Evolutionary conservation across 1,284 basidiomycete species (phyloP), one percentile per base, ranked within the genome.

Genomic region (Lentinula novae-zelandiae): DNA sequence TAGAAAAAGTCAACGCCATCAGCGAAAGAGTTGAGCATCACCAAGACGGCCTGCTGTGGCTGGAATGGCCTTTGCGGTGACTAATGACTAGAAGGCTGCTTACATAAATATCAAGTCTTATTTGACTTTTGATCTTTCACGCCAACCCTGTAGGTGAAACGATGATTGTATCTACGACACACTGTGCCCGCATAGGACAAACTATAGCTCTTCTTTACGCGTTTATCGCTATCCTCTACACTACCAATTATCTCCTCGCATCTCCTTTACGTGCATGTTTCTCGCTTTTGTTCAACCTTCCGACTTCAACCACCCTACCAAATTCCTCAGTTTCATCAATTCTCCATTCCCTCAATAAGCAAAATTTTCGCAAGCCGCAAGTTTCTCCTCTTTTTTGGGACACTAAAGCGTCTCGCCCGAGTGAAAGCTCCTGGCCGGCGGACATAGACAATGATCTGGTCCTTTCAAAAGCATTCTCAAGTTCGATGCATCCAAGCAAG

Each of bases 391-490:
- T 7, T 22, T 7, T 46, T n/a, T 46, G 44, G 44, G 3, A 46
- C 17, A 9, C 10, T 20, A 3, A 46, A 3, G 9, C 17, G 20
- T 3, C 44, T 22, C 44, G 27, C 38, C 40, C 22, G 10, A 34
- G 53, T 58, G 65, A 67, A 70, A 60, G 60, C 56, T 55, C 66
- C 31, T 65, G 34, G 17, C 4, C 33, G 15, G n/a, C 69, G 70
- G 34, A 68, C 27, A 72, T 80, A 64, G 71, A 73, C 57, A 78
- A 80, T 66, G 72, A 73, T 3, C 66, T 82, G 22, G 79, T 86
- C 60, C 70, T 90, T 7, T 87, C 86, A 15, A 90, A 89, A 66
- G 83, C 85, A 2, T 90, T 92, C 66, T 74, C 86, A 2, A 78
- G 78, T 60, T 82, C 84, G 13, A 82, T 89, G 80, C 81, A 83